These are phyloP conservation scores for Boletus vinaceobasis DNA, from an alignment of 768 basidiomycete species.

Conservation along the genomic window DNA sequence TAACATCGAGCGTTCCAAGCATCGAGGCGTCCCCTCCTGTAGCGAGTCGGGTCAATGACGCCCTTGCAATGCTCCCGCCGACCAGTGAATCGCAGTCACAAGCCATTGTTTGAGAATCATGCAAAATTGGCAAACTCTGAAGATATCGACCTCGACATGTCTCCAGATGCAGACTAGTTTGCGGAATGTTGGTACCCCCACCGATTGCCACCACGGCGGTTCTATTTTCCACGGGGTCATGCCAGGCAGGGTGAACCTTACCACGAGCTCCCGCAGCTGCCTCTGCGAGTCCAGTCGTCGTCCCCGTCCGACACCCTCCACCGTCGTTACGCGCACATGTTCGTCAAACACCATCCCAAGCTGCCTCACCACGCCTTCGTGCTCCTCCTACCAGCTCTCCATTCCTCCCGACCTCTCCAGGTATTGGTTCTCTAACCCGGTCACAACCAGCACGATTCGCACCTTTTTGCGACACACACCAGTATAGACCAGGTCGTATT, in stretches of 20 bases:
- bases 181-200: background rate
- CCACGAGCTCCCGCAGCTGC: background rate
- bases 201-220: background rate
- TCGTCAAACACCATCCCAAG: background rate
- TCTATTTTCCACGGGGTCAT: background rate
- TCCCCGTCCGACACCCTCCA: background rate
- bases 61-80: background rate
- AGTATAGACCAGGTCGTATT: conserved; percentile 1
- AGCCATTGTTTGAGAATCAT: background rate
- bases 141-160: background rate
- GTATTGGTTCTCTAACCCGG: background rate
- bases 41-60: background rate
- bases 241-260: background rate
- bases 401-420: background rate
- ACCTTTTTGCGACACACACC: background rate
- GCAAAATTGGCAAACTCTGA: background rate
- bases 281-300: background rate
- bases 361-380: background rate
- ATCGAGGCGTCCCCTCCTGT: background rate
- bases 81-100: background rate
- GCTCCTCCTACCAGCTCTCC: conserved; percentile 2
- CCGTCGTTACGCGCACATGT: background rate
- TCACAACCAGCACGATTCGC: conserved; percentile 5
- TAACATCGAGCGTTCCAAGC: background rate
- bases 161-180: background rate